These are phyloP conservation scores for Pythium chondricola DNA, from an alignment of 352 stramenopile species.

Conservation along the genomic window DNA sequence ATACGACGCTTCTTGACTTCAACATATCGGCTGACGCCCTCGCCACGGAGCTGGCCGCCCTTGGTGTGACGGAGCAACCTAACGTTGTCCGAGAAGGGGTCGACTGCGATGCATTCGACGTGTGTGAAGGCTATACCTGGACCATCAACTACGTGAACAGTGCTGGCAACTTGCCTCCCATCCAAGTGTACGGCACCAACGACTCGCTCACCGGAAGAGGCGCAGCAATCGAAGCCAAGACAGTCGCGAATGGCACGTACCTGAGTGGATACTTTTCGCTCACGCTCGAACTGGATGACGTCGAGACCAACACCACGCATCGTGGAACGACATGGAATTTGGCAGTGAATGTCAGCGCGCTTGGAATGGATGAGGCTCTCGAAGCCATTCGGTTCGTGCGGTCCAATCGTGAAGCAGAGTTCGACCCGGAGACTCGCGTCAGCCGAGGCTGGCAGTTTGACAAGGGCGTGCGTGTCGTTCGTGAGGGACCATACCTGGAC, in stretches of 20 bases:
- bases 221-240: constrained; percentile 23
- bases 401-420: constrained; percentile 62
- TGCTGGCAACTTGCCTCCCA: constrained; percentile 51
- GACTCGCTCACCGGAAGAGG: constrained; percentile 25
- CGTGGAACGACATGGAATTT: constrained; percentile 53
- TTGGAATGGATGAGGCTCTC: constrained; percentile 68
- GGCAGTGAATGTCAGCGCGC: constrained; percentile 61
- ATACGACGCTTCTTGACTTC: constrained; percentile 37
- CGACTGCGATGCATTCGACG: constrained; percentile 49
- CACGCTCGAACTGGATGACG: constrained; percentile 41
- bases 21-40: constrained; percentile 27
- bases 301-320: constrained; percentile 28
- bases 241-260: constrained; percentile 70
- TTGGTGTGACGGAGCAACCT: constrained; percentile 35
- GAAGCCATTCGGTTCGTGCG: constrained; percentile 61
- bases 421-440: constrained; percentile 38
- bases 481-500: constrained; percentile 59
- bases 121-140: constrained; percentile 71
- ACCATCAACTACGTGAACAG: constrained; percentile 57
- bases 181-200: constrained; percentile 31
- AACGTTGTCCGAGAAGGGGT: constrained; percentile 28
- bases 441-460: constrained; percentile 56
- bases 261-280: constrained; percentile 56
- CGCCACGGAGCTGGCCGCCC: constrained; percentile 24
- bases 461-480: constrained; percentile 65